Conservation (phyloP, 164 flowering plant genomes). For the Vitis vinifera region ASM3070453v1 NC_081816.1:1561001-1561500, state of each 20-base stretch:
- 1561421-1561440: slow-evolving; percentile 69
- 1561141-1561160: slow-evolving; percentile 66
- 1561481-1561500: not conserved
- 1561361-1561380: slow-evolving; percentile 59
- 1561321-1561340: not conserved
- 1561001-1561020: slow-evolving; percentile 20
- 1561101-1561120: slow-evolving; percentile 19
- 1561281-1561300: not conserved
- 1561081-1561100: slow-evolving; percentile 55
- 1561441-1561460: slow-evolving; percentile 60
- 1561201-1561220: not conserved
- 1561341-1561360: not conserved
- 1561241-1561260: not conserved
- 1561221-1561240: not conserved
- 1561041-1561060: slow-evolving; percentile 58
- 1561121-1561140: slow-evolving; percentile 36
- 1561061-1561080: slow-evolving; percentile 48
- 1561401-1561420: slow-evolving; percentile 67
- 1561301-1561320: not conserved
- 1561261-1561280: too few species aligned
- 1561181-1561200: not conserved
- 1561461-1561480: slow-evolving; percentile 51
- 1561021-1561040: slow-evolving; percentile 73
- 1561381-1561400: slow-evolving; percentile 87
- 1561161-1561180: slow-evolving; percentile 46